Evolutionary conservation across 176 grass and related monocot species (phyloP), one percentile per base, ranked within the genome.

Genomic region (Rhynchospora tenuis): DNA sequence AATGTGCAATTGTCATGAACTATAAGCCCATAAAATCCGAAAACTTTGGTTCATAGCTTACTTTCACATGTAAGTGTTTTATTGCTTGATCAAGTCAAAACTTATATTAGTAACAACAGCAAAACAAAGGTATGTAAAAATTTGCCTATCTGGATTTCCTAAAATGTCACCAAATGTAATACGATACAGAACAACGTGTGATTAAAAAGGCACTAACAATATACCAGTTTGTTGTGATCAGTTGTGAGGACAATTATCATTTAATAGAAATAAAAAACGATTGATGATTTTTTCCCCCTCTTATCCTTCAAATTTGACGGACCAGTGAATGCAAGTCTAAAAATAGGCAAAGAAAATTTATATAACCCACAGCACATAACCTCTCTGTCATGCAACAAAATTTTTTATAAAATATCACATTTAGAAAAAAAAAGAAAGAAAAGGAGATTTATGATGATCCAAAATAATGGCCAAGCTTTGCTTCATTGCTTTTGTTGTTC

Each of bases 381-480:
- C 19, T 64, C 27, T 81, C 78, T 45, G 24, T 73, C 50, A 73
- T 33, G 20, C 17, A 50, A 81, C 11, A 26, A 23, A 61, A 14
- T 8, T 74, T 48, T 19, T n/a, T 23, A n/a, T 79, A 47, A 42
- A 23, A 23, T 73, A 73, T 7, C 69, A 23, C 44, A 73, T 19
- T 73, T 48, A 73, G 22, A 73, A 73, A 73, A 33, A 42, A 7
- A 46, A 46, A 72, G 2, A 72, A 27, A 14, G 5, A 13, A 64
- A 64, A 27, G 3, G 24, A 5, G 27, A 63, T 47, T 45, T 24
- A 81, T 61, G 20, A 81, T n/a, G 19, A 46, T 63, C 26, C 26
- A 44, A 70, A 45, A 71, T 45, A 71, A 81, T 81, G 78, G 78
- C 59, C 57, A 81, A 22, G 58, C 19, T 81, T 19, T 68, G 51